These are phyloP conservation scores for Infundibulicybe gibba DNA, from an alignment of 768 basidiomycete genomes.

Conservation along the genomic window DNA sequence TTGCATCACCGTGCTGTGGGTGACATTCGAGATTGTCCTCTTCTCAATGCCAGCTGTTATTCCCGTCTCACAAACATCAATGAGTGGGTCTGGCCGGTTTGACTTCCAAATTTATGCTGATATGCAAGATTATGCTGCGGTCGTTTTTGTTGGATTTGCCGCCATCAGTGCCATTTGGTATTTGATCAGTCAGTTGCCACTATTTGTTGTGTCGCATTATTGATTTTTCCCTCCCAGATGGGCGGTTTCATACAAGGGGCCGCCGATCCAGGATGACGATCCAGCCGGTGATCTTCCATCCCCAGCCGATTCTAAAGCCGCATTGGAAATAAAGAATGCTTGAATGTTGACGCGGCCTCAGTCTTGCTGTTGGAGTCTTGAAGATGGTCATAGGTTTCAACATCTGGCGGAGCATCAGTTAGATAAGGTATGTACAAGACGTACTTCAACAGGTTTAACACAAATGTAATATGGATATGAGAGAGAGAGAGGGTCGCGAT, in stretches of 20 bases:
- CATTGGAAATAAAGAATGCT: not conserved
- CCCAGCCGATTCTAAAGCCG: not conserved
- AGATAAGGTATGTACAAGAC: not conserved
- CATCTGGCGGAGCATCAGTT: not conserved
- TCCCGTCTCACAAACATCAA: conserved; percentile 47
- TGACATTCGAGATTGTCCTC: conserved; percentile 55
- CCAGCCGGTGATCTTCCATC: not conserved
- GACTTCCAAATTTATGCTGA: not conserved
- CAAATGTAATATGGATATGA: not conserved
- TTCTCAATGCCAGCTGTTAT: conserved; percentile 68
- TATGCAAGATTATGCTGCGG: conserved; percentile 59
- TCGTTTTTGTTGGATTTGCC: conserved; percentile 63
- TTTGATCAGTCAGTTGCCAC: conserved; percentile 39
- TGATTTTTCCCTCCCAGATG: conserved; percentile 24
- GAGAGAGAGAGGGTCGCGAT: not conserved
- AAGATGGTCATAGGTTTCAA: not conserved
- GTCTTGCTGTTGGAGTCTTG: not conserved
- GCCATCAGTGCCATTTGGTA: conserved; percentile 61
- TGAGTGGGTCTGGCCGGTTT: conserved; percentile 30
- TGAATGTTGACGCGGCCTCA: not conserved
- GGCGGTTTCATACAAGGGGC: conserved; percentile 37
- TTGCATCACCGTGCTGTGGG: conserved; percentile 53
- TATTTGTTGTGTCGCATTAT: not conserved
- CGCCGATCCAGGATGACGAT: conserved; percentile 26
- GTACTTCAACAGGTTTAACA: not conserved